A percentile compares a stretch with the other conserved stretches of the same genome.
phyloP scores from a whole-genome alignment of 148 eudicot genomes.

The Spergularia bocconei region DNA sequence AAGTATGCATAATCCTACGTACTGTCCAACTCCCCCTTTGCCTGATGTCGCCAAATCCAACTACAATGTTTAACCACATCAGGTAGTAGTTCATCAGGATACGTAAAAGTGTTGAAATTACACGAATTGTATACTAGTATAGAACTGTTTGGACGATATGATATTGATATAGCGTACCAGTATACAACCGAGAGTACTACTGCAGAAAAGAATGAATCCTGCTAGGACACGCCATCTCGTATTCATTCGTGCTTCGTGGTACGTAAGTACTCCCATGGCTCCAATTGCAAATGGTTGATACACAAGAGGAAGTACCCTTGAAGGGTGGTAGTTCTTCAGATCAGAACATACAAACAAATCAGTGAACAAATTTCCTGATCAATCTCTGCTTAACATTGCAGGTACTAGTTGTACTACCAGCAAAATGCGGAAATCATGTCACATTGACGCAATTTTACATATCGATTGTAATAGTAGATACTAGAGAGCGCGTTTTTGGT shows the following conservation, averaged over 20 bases:
- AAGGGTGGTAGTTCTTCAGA: constrained; percentile 52
- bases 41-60: constrained; percentile 56
- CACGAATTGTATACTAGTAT: no score
- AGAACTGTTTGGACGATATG: no score
- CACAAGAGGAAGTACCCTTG: constrained; percentile 66
- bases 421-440: no score
- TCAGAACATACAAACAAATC: neutral
- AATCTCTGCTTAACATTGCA: neutral
- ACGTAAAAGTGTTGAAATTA: no score
- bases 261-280: constrained; percentile 39
- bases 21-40: constrained; percentile 47
- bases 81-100: no score
- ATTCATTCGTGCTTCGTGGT: constrained; percentile 44
- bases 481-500: no score
- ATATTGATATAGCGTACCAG: constrained; percentile 20
- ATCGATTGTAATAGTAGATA: no score
- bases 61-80: constrained; percentile 25
- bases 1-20: constrained; percentile 43
- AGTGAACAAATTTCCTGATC: neutral
- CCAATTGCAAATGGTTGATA: constrained; percentile 67
- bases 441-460: no score
- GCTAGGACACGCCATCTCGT: constrained; percentile 51
- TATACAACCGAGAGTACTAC: constrained; percentile 28
- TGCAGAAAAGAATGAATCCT: constrained; percentile 52
- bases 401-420: no score